Conservation (phyloP, 192 early-diverging fungal genomes). For the Anaeromyces robustus region DNA sequence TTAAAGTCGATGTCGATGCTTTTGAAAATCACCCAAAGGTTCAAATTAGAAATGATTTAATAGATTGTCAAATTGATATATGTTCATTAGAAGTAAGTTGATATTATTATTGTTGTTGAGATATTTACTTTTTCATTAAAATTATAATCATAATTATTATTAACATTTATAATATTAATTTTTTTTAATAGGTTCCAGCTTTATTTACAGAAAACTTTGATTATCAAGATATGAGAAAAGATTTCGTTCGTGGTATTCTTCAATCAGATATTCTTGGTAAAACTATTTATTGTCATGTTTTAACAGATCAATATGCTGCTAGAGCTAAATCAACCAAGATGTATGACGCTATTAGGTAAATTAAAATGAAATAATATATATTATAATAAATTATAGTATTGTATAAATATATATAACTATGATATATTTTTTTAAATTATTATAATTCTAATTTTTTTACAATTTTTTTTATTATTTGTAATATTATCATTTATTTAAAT, state of each 20-base stretch:
- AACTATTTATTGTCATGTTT: constrained; percentile 71
- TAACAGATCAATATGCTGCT: constrained; percentile 47
- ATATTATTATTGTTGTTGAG: not conserved
- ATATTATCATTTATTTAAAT: constrained; percentile 3
- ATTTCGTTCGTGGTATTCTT: constrained; percentile 83
- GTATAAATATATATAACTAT: too few species aligned
- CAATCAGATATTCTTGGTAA: constrained; percentile 73
- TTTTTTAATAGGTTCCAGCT: constrained; percentile 63
- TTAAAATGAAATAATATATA: not conserved
- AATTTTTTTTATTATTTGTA: not conserved
- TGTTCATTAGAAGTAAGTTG: constrained; percentile 64
- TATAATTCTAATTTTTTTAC: too few species aligned
- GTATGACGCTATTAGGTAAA: constrained; percentile 56
- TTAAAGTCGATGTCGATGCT: constrained; percentile 36
- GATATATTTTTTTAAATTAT: too few species aligned
- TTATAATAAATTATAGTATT: too few species aligned
- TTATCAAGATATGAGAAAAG: constrained; percentile 73
- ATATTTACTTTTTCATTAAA: constrained; percentile 2
- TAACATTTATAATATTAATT: too few species aligned
- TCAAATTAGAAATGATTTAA: constrained; percentile 74
- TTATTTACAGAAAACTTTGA: constrained; percentile 97
- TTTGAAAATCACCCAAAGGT: constrained; percentile 39
- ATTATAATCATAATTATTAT: constrained; percentile 3
- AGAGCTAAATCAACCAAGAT: constrained; percentile 49
- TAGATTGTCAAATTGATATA: constrained; percentile 84